These are phyloP conservation scores for Austroboletus novae-zelandiae DNA, from an alignment of 1,284 basidiomycete genomes.

Conservation along the genomic window DNA sequence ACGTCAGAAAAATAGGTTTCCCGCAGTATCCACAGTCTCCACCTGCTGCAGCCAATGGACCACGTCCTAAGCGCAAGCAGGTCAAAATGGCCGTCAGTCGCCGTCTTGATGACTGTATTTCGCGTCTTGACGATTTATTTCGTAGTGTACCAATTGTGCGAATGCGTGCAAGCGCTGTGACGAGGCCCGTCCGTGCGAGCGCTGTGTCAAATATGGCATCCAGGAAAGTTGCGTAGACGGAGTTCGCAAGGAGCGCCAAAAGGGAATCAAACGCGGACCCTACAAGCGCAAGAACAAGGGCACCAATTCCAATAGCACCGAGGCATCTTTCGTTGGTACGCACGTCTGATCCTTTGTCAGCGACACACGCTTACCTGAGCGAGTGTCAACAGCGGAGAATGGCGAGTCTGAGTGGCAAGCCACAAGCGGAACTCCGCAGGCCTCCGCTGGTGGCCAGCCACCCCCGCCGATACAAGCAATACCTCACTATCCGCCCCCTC, in stretches of 20 bases:
- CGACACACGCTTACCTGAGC: conserved; percentile 13
- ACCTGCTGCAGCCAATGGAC: conserved; percentile 26
- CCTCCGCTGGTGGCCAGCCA: conserved; percentile 30
- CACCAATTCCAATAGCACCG: conserved; percentile 19
- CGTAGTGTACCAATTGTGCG: conserved; percentile 78
- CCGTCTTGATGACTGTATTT: background rate
- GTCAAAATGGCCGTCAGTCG: conserved; percentile 81
- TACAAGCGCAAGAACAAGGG: conserved; percentile 75
- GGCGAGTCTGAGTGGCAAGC: conserved; percentile 36
- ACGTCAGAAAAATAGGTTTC: conserved; percentile 33
- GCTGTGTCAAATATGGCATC: conserved; percentile 79
- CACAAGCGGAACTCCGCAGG: conserved; percentile 24
- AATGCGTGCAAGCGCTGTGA: conserved; percentile 85
- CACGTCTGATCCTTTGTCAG: conserved; percentile 8
- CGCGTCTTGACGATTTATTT: conserved; percentile 2
- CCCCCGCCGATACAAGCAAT: conserved; percentile 39
- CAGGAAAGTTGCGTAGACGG: conserved; percentile 70
- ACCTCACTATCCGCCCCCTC: conserved; percentile 37
- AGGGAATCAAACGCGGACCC: conserved; percentile 82
- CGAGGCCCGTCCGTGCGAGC: conserved; percentile 74
- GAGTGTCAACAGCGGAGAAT: conserved; percentile 14
- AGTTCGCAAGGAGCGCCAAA: conserved; percentile 79
- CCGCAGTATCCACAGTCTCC: conserved; percentile 29
- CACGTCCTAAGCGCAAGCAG: conserved; percentile 72
- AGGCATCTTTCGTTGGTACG: conserved; percentile 20